Percentiles rank a stretch among this genome's conserved stretches.
Evolutionary conservation across 176 grass and related monocot genomes (phyloP).

Genomic region (Ampelocalamus luodianensis): DNA sequence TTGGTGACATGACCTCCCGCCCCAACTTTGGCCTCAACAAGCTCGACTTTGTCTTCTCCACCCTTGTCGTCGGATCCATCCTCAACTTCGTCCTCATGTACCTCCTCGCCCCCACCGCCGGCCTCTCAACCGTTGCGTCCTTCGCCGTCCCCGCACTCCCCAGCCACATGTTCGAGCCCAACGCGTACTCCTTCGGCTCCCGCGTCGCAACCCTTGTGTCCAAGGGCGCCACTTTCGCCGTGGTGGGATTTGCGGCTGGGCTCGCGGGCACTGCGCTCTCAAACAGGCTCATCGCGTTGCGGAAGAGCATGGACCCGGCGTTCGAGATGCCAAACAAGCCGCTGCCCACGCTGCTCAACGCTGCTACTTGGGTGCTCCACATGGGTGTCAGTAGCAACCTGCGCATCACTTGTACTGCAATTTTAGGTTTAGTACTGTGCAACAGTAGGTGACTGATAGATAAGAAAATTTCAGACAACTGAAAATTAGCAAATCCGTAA

Average conservation of each 20-base stretch:
- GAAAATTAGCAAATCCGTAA: too few relatives aligned
- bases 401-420: too few relatives aligned
- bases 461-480: too few relatives aligned
- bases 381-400: conserved; percentile 88
- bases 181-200: conserved; percentile 59
- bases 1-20: conserved; percentile 84
- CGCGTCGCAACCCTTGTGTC: conserved; percentile 63
- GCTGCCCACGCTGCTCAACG: conserved; percentile 78
- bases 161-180: conserved; percentile 86
- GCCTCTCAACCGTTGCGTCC: conserved; percentile 33
- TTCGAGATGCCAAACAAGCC: conserved; percentile 85
- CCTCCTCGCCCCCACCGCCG: conserved; percentile 75
- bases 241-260: conserved; percentile 70
- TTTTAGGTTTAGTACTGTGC: too few relatives aligned
- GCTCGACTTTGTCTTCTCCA: conserved; percentile 91
- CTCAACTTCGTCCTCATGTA: conserved; percentile 92
- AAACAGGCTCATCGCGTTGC: conserved; percentile 65
- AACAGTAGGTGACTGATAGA: too few relatives aligned
- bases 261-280: conserved; percentile 72
- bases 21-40: conserved; percentile 91
- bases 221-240: conserved; percentile 73
- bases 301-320: conserved; percentile 75
- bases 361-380: conserved; percentile 75
- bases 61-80: conserved; percentile 89
- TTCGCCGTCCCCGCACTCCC: conserved; percentile 52